A percentile compares a stretch with the other conserved stretches of the same genome.
Conservation (phyloP, 164 flowering plant genomes). For the Piper betle region DNA sequence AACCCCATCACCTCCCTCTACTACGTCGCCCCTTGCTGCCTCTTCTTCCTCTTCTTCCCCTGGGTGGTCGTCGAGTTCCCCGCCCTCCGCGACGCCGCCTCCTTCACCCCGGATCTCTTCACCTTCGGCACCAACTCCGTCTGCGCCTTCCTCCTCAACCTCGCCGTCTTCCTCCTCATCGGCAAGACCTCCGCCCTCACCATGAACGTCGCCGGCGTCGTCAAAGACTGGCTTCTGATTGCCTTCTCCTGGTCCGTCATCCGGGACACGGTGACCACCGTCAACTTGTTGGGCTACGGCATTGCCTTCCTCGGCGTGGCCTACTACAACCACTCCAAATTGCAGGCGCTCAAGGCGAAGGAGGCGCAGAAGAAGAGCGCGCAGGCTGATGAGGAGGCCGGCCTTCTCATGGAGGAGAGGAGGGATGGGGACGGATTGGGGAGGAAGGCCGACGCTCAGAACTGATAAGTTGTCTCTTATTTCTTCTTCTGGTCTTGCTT, state of each 20-base stretch:
- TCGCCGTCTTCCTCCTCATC: slow-evolving; percentile 30
- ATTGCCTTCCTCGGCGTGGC: slow-evolving; percentile 35
- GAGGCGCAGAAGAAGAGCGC: slow-evolving; percentile 31
- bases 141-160: slow-evolving; percentile 31
- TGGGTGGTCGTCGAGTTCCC: slow-evolving; percentile 34
- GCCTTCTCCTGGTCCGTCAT: slow-evolving; percentile 42
- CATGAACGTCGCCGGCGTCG: slow-evolving; percentile 43
- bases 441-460: slow-evolving; percentile 15
- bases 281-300: slow-evolving; percentile 34
- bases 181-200: slow-evolving; percentile 38
- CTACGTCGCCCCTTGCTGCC: slow-evolving; percentile 38
- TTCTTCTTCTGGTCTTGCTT: too few species aligned
- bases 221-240: slow-evolving; percentile 38
- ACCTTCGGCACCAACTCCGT: slow-evolving; percentile 32
- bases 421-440: slow-evolving; percentile 18
- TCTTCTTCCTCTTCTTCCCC: slow-evolving; percentile 24
- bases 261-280: slow-evolving; percentile 27
- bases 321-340: slow-evolving; percentile 33
- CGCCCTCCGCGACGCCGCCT: slow-evolving; percentile 15
- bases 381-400: slow-evolving; percentile 20
- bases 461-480: slow-evolving; percentile 3
- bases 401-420: slow-evolving; percentile 31
- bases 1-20: slow-evolving; percentile 35
- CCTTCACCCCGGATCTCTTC: slow-evolving; percentile 21
- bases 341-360: slow-evolving; percentile 31